Conservation (phyloP, 352 stramenopile species). For the Phytophthora cajani region DNA sequence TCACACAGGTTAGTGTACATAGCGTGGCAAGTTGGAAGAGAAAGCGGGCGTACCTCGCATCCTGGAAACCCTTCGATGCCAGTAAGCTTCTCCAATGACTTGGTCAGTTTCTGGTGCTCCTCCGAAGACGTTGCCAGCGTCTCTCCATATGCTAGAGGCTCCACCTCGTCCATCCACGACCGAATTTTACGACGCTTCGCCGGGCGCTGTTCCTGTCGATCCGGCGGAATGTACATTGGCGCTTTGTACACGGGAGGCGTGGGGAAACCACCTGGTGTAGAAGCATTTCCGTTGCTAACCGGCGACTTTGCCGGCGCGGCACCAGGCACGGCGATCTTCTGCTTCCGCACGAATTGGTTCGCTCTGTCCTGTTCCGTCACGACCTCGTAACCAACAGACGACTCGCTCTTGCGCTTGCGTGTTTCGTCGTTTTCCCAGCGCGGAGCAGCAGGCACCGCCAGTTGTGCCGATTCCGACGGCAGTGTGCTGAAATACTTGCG, state of each 20-base stretch:
- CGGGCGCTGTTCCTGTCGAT: slow-evolving; percentile 59
- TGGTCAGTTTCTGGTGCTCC: slow-evolving; percentile 61
- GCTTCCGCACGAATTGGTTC: slow-evolving; percentile 67
- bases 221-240: slow-evolving; percentile 72
- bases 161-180: slow-evolving; percentile 85
- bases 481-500: slow-evolving; percentile 84
- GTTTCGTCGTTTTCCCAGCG: slow-evolving; percentile 67
- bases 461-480: slow-evolving; percentile 47
- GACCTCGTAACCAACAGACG: slow-evolving; percentile 59
- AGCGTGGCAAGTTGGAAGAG: background rate
- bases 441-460: slow-evolving; percentile 61
- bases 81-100: slow-evolving; percentile 74
- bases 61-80: slow-evolving; percentile 79
- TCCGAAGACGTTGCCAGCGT: slow-evolving; percentile 64
- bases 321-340: slow-evolving; percentile 20
- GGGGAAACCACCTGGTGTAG: slow-evolving; percentile 30
- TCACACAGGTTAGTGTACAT: background rate
- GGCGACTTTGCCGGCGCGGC: slow-evolving; percentile 17
- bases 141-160: slow-evolving; percentile 69
- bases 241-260: slow-evolving; percentile 70
- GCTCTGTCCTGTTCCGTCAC: slow-evolving; percentile 75
- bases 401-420: slow-evolving; percentile 44
- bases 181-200: slow-evolving; percentile 88
- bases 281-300: slow-evolving; percentile 33
- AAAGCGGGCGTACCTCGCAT: slow-evolving; percentile 62